Conservation (phyloP, 2,329 filamentous ascomycete species). For the Macrophomina tecta region DNA sequence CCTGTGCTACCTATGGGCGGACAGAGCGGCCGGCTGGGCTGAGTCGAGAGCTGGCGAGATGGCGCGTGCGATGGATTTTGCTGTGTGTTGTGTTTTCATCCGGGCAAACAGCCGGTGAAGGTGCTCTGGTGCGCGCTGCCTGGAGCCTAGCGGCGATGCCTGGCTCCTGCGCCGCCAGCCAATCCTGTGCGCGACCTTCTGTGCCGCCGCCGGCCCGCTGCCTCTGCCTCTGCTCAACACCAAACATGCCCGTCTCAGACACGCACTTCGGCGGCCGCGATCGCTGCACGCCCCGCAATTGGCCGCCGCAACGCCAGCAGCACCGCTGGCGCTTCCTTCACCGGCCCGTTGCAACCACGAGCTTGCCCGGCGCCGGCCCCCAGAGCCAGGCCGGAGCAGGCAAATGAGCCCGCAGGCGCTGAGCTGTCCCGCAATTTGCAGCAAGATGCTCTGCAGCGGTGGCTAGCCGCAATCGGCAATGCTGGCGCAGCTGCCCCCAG, state of each 20-base stretch:
- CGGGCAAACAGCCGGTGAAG: slow-evolving; percentile 7
- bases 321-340: not conserved
- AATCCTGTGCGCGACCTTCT: not conserved
- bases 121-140: not conserved
- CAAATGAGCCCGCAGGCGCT: slow-evolving; percentile 18
- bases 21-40: not conserved
- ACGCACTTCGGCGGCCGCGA: not conserved
- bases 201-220: not conserved
- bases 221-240: not conserved
- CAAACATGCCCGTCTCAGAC: not conserved
- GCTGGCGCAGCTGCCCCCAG: slow-evolving; percentile 10
- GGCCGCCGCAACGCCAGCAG: not conserved
- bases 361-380: not conserved
- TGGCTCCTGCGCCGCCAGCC: not conserved
- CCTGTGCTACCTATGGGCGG: not conserved
- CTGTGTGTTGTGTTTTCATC: not conserved
- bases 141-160: not conserved
- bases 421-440: slow-evolving; percentile 17
- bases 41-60: slow-evolving; percentile 7
- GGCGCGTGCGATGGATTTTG: not conserved
- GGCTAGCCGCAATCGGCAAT: slow-evolving; percentile 4
- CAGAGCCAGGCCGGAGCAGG: not conserved
- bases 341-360: not conserved
- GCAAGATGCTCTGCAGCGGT: slow-evolving; percentile 1
- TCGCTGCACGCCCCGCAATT: not conserved